A percentile compares a stretch with the other conserved stretches of the same genome.
Evolutionary conservation across 2,329 filamentous ascomycete genomes (phyloP).

Genomic region (Zasmidium citrigriseum): DNA sequence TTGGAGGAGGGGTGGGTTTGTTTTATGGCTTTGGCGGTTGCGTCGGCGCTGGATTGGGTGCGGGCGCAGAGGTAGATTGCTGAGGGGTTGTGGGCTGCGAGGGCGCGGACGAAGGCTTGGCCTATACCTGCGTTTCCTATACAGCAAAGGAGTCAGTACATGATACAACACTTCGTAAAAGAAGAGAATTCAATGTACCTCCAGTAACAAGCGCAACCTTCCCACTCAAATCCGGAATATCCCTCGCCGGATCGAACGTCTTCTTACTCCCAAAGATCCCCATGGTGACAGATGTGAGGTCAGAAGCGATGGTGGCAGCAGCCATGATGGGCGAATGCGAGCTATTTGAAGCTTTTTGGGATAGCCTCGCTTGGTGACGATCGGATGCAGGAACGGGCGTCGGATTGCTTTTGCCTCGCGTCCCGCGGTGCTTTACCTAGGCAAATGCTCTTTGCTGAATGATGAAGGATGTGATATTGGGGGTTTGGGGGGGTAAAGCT

Average conservation of each 20-base stretch:
- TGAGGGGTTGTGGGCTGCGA: slow-evolving; percentile 46
- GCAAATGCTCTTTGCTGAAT: too few species aligned
- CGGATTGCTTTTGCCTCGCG: too few species aligned
- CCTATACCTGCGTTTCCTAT: slow-evolving; percentile 49
- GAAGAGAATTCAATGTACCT: slow-evolving; percentile 20
- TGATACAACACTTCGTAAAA: not conserved
- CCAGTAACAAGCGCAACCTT: slow-evolving; percentile 49
- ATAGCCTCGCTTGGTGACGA: too few species aligned
- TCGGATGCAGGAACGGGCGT: too few species aligned
- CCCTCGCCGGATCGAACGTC: slow-evolving; percentile 9
- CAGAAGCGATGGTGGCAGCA: too few species aligned
- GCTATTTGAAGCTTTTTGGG: too few species aligned
- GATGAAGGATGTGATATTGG: too few species aligned
- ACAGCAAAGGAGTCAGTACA: not conserved
- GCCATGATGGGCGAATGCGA: too few species aligned
- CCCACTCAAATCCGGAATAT: slow-evolving; percentile 44
- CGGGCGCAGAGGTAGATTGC: slow-evolving; percentile 52
- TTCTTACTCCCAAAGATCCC: not conserved
- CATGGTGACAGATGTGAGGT: not conserved
- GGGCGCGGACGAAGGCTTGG: slow-evolving; percentile 46
- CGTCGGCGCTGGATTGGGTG: slow-evolving; percentile 42
- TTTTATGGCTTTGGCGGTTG: slow-evolving; percentile 45
- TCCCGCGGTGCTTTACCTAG: too few species aligned
- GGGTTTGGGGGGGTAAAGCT: too few species aligned
- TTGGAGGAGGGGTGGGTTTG: slow-evolving; percentile 34